A percentile compares a stretch with the other conserved stretches of the same genome.
phyloP scores from a whole-genome alignment of 1,139 yeast genomes.

The Pichia cactophila region DNA sequence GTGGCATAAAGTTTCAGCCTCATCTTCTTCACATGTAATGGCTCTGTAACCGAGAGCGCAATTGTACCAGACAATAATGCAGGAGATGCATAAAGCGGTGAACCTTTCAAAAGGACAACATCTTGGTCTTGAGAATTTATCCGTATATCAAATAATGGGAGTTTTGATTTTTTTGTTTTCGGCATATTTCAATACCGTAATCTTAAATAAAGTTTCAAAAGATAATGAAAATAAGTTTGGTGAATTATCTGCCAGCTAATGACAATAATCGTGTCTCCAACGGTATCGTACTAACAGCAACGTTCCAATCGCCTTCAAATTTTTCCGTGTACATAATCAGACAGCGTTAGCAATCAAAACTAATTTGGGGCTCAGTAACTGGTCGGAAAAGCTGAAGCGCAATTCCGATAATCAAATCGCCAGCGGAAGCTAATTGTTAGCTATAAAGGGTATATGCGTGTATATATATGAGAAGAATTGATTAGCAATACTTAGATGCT shows the following conservation, averaged over 20 bases:
- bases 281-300: too few relatives aligned
- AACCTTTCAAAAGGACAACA: conserved; percentile 74
- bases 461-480: too few relatives aligned
- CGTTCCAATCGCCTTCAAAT: too few relatives aligned
- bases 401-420: too few relatives aligned
- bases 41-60: conserved; percentile 70
- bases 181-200: conserved; percentile 8
- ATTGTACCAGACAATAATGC: conserved; percentile 70
- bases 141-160: conserved; percentile 56
- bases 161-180: conserved; percentile 21
- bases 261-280: not conserved
- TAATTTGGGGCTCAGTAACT: too few relatives aligned
- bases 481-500: too few relatives aligned
- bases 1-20: conserved; percentile 59
- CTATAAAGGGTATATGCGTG: not conserved
- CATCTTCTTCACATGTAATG: conserved; percentile 59
- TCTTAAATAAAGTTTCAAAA: too few relatives aligned
- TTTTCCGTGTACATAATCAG: too few relatives aligned
- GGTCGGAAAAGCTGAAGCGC: too few relatives aligned
- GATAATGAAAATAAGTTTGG: too few relatives aligned
- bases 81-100: conserved; percentile 70
- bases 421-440: not conserved
- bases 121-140: conserved; percentile 65
- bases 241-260: not conserved
- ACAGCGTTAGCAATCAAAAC: too few relatives aligned